Percentiles rank a stretch among this genome's conserved stretches.
phyloP scores from a whole-genome alignment of 202 grass and related monocot species.

The Brachypodium distachyon region DNA sequence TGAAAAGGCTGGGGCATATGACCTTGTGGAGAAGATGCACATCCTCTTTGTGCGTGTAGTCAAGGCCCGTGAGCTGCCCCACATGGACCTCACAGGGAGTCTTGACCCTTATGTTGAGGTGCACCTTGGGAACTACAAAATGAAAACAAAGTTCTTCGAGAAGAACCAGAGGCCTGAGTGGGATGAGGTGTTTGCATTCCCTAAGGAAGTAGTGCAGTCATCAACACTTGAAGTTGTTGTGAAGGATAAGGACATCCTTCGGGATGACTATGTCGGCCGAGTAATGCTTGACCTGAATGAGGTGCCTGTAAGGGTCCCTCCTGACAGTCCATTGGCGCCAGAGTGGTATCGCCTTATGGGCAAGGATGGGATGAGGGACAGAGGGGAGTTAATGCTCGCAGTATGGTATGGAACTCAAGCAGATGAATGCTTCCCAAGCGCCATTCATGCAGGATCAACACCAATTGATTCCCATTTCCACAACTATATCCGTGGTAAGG shows the following conservation, averaged over 20 bases:
- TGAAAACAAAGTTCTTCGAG: constrained; percentile 56
- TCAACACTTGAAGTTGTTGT: constrained; percentile 46
- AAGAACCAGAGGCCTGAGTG: constrained; percentile 77
- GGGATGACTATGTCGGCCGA: constrained; percentile 65
- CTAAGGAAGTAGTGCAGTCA: constrained; percentile 52
- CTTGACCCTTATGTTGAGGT: constrained; percentile 85
- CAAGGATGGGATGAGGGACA: constrained; percentile 52
- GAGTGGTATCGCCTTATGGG: constrained; percentile 88
- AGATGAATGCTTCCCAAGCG: constrained; percentile 76
- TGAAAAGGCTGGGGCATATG: constrained; percentile 64
- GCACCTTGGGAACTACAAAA: constrained; percentile 68
- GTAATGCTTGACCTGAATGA: constrained; percentile 70
- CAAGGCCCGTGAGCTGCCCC: constrained; percentile 69
- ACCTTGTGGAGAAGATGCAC: constrained; percentile 90
- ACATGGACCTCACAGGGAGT: constrained; percentile 77
- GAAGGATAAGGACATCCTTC: constrained; percentile 59
- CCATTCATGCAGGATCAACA: constrained; percentile 45
- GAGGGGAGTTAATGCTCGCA: constrained; percentile 91
- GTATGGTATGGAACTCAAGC: constrained; percentile 93
- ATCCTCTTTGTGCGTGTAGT: constrained; percentile 92
- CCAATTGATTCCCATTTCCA: constrained; percentile 34
- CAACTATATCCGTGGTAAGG: constrained; percentile 77
- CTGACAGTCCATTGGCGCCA: constrained; percentile 88
- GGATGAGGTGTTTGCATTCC: constrained; percentile 81
- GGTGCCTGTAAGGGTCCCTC: constrained; percentile 68